Conservation (phyloP, 495 filamentous ascomycete species). For the Tuber umbilicatum region DNA sequence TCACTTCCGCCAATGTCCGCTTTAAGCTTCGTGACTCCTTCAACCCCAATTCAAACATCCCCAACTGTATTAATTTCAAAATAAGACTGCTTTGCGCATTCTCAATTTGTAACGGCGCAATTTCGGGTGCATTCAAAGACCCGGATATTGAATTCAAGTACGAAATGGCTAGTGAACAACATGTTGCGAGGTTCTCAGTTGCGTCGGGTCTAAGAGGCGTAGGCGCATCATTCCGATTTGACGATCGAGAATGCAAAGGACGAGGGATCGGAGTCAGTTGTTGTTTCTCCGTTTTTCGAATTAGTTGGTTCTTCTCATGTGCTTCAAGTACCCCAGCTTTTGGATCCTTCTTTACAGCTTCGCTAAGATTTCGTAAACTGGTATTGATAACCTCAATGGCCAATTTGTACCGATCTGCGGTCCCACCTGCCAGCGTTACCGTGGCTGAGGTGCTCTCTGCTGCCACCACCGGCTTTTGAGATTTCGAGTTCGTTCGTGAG, state of each 20-base stretch:
- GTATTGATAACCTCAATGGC: conserved; percentile 78
- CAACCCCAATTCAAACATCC: conserved; percentile 65
- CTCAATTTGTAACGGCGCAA: conserved; percentile 69
- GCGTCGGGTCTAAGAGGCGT: conserved; percentile 31
- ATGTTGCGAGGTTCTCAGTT: conserved; percentile 55
- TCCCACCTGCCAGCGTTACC: conserved; percentile 20
- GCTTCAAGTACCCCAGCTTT: background rate
- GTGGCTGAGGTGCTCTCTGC: conserved; percentile 13
- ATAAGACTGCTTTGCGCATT: conserved; percentile 72
- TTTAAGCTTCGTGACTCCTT: conserved; percentile 70
- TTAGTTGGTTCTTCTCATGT: conserved; percentile 4
- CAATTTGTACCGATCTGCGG: conserved; percentile 47
- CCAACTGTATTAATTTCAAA: conserved; percentile 63
- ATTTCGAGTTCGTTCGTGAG: conserved; percentile 17
- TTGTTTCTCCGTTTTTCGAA: conserved; percentile 26
- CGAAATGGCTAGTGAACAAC: conserved; percentile 65
- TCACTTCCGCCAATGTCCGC: conserved; percentile 51
- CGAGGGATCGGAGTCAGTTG: background rate
- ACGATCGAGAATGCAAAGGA: conserved; percentile 30
- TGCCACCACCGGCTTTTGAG: conserved; percentile 10
- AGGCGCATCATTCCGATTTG: conserved; percentile 33
- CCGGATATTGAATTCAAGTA: conserved; percentile 58
- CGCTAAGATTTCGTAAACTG: conserved; percentile 64
- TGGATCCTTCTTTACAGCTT: conserved; percentile 56
- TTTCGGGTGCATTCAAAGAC: conserved; percentile 44